A percentile compares a stretch with the other conserved stretches of the same genome.
phyloP scores from a whole-genome alignment of 768 basidiomycete species.

The Suillus weaverae region DNA sequence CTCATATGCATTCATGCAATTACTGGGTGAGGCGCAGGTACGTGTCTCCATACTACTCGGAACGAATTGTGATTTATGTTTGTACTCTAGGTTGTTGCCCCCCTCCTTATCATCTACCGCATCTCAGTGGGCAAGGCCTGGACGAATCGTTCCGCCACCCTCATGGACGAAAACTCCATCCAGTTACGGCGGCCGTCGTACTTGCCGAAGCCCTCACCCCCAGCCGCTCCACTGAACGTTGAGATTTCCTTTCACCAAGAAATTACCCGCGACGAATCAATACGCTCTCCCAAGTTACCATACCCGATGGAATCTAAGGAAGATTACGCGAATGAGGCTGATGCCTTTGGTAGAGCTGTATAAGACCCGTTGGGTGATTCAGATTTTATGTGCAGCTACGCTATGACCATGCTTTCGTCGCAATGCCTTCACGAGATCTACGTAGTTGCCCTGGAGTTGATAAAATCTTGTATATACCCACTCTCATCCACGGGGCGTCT shows the following conservation, averaged over 20 bases:
- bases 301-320: background rate
- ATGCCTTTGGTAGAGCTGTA: background rate
- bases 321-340: no score
- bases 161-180: constrained; percentile 6
- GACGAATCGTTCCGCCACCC: constrained; percentile 25
- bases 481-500: background rate
- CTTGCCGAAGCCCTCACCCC: background rate
- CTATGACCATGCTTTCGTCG: background rate
- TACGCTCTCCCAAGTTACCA: background rate
- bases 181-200: constrained; percentile 11
- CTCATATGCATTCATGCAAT: constrained; percentile 30
- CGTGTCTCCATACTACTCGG: background rate
- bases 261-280: background rate
- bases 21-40: constrained; percentile 33
- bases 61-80: background rate
- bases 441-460: background rate
- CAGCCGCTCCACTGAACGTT: background rate
- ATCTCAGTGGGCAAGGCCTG: constrained; percentile 47
- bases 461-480: background rate
- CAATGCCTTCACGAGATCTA: background rate
- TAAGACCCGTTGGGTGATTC: background rate
- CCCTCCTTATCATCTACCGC: constrained; percentile 49
- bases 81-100: constrained; percentile 42
- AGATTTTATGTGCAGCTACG: background rate
- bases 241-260: background rate